Percentiles rank a stretch among this genome's conserved stretches.
phyloP scores from a whole-genome alignment of 2,329 filamentous ascomycete genomes.

The Xylariaceae sp. region DNA sequence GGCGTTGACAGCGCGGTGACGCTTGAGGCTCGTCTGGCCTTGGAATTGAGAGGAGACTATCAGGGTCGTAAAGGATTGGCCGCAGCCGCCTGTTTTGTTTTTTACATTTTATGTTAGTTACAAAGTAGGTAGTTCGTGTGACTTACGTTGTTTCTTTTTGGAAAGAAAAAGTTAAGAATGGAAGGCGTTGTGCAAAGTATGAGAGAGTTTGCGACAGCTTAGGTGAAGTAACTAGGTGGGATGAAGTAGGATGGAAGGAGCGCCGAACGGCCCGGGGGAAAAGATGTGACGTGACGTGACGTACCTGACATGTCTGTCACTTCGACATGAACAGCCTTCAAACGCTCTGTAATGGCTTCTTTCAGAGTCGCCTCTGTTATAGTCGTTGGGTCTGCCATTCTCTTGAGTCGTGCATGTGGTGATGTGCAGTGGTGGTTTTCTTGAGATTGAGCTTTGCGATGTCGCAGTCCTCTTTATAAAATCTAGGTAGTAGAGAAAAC shows the following conservation, averaged over 20 bases:
- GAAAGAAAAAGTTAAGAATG: conserved; percentile 7
- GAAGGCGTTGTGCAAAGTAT: neutral
- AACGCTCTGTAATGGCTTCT: conserved; percentile 62
- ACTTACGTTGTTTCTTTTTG: no score
- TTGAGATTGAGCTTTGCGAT: neutral
- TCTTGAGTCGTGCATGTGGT: neutral
- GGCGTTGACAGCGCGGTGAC: conserved; percentile 81
- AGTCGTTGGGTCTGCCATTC: conserved; percentile 52
- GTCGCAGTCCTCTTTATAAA: no score
- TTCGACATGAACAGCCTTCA: conserved; percentile 75
- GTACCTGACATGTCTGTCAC: conserved; percentile 90
- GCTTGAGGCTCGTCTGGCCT: conserved; percentile 72
- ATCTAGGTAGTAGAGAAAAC: no score
- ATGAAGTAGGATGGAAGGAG: conserved; percentile 17
- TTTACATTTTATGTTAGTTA: no score
- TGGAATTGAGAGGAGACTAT: conserved; percentile 65
- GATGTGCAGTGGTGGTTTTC: neutral
- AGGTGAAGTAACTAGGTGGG: neutral
- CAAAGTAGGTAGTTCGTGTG: no score
- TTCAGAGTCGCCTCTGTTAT: conserved; percentile 72
- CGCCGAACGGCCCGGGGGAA: conserved; percentile 3
- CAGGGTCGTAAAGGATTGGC: conserved; percentile 56
- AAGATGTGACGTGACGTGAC: conserved; percentile 20
- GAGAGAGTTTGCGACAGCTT: conserved; percentile 3
- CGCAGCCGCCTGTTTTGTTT: conserved; percentile 49